Evolutionary conservation across 352 stramenopile species (phyloP).

Genomic region (Phytophthora cajani): DNA sequence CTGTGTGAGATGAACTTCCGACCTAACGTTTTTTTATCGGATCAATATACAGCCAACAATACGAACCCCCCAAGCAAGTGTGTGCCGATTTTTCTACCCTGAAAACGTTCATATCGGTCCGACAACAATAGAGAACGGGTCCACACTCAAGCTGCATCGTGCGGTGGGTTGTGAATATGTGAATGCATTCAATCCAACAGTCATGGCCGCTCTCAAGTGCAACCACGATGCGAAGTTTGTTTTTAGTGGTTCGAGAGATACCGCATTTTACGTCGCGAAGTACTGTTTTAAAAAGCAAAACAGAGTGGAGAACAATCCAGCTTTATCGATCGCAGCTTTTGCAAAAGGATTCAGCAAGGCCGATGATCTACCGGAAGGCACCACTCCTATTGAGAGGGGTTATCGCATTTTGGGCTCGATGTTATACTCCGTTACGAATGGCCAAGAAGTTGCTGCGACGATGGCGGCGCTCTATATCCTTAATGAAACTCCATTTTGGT

Average conservation of each 20-base stretch:
- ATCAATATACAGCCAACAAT: conserved; percentile 10
- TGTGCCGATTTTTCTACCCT: conserved; percentile 33
- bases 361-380: conserved; percentile 2
- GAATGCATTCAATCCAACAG: conserved; percentile 29
- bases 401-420: conserved; percentile 27
- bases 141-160: conserved; percentile 8
- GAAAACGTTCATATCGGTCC: neutral
- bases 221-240: conserved; percentile 41
- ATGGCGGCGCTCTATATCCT: conserved; percentile 30
- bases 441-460: conserved; percentile 14
- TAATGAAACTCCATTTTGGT: conserved; percentile 10
- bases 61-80: conserved; percentile 15
- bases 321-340: neutral
- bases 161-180: conserved; percentile 37
- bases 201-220: conserved; percentile 30
- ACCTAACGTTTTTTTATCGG: neutral
- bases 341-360: neutral
- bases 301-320: neutral
- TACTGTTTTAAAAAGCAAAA: conserved; percentile 36
- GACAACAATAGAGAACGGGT: conserved; percentile 1
- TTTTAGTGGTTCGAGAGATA: conserved; percentile 11
- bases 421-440: conserved; percentile 25
- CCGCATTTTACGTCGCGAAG: conserved; percentile 34
- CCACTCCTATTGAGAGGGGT: conserved; percentile 7
- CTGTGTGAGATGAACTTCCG: neutral